Evolutionary conservation across 305 asterid species (phyloP).

Genomic region (Plantago lanceolata): DNA sequence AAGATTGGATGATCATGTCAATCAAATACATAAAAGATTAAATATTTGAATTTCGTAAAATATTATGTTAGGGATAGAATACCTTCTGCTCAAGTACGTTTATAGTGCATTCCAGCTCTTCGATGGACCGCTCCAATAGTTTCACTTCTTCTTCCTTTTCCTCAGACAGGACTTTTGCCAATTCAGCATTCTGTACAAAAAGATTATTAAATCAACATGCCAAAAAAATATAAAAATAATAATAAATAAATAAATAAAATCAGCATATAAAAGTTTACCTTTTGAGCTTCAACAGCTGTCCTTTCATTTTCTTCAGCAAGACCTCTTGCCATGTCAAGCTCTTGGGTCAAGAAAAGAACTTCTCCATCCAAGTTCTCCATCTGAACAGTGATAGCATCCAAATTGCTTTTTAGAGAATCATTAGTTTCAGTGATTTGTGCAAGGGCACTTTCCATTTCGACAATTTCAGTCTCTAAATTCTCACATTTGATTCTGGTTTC

Average conservation of each 20-base stretch:
- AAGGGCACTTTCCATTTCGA: conserved; percentile 56
- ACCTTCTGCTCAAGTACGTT: conserved; percentile 95
- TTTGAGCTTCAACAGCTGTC: conserved; percentile 64
- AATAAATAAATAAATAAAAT: conserved; percentile 11
- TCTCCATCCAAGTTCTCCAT: conserved; percentile 52
- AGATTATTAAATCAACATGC: background rate
- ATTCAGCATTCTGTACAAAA: conserved; percentile 54
- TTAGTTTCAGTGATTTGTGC: conserved; percentile 48
- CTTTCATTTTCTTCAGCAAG: conserved; percentile 73
- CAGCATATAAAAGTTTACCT: conserved; percentile 43
- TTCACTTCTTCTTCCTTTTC: conserved; percentile 88
- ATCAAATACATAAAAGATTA: conserved; percentile 6
- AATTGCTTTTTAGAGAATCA: conserved; percentile 52
- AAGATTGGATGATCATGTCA: conserved; percentile 31
- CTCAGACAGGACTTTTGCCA: conserved; percentile 48
- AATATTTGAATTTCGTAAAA: conserved; percentile 6
- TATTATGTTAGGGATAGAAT: conserved; percentile 21
- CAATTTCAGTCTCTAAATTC: conserved; percentile 59
- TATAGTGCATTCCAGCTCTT: conserved; percentile 84
- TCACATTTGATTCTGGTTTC: conserved; percentile 45
- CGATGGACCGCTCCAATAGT: conserved; percentile 78
- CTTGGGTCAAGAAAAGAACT: conserved; percentile 42
- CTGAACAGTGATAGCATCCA: conserved; percentile 46
- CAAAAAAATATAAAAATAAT: too few species aligned
- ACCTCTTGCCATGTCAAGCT: conserved; percentile 53